Evolutionary conservation across 2,329 filamentous ascomycete species (phyloP).

Genomic region (Emericellopsis cladophorae): DNA sequence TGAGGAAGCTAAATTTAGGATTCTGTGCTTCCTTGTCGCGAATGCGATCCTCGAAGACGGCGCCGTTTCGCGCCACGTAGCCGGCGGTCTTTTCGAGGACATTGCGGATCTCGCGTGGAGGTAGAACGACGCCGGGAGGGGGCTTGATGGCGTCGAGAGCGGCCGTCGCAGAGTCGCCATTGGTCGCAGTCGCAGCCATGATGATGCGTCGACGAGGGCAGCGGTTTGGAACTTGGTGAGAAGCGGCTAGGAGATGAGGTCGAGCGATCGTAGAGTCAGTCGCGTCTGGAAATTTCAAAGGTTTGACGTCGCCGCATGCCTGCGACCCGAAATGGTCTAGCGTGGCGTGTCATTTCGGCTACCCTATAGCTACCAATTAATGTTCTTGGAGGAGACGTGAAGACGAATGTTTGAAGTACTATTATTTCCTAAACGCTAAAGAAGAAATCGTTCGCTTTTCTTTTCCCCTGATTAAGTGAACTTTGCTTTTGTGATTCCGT

Average conservation of each 20-base stretch:
- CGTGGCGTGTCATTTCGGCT: no score
- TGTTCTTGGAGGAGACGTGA: no score
- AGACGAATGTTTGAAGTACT: no score
- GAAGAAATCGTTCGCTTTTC: no score
- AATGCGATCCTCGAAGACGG: slow-evolving; percentile 69
- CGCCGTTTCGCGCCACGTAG: slow-evolving; percentile 62
- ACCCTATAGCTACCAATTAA: no score
- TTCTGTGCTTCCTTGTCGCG: slow-evolving; percentile 74
- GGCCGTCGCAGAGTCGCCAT: slow-evolving; percentile 23
- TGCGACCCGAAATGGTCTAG: no score
- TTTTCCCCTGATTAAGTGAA: no score
- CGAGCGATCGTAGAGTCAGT: neutral
- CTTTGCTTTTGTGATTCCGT: no score
- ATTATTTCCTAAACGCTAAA: no score
- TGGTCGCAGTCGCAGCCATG: slow-evolving; percentile 18
- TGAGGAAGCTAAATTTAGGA: slow-evolving; percentile 85
- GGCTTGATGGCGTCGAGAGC: slow-evolving; percentile 59
- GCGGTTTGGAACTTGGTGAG: neutral
- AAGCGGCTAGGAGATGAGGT: neutral
- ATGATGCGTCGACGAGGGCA: slow-evolving; percentile 4
- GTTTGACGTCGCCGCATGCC: neutral
- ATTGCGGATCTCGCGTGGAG: slow-evolving; percentile 75
- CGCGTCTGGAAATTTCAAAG: neutral
- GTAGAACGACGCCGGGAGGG: slow-evolving; percentile 73
- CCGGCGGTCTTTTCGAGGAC: slow-evolving; percentile 90